A percentile compares a stretch with the other conserved stretches of the same genome.
Evolutionary conservation across 495 filamentous ascomycete genomes (phyloP).

Genomic region (Aspergillus mulundensis): DNA sequence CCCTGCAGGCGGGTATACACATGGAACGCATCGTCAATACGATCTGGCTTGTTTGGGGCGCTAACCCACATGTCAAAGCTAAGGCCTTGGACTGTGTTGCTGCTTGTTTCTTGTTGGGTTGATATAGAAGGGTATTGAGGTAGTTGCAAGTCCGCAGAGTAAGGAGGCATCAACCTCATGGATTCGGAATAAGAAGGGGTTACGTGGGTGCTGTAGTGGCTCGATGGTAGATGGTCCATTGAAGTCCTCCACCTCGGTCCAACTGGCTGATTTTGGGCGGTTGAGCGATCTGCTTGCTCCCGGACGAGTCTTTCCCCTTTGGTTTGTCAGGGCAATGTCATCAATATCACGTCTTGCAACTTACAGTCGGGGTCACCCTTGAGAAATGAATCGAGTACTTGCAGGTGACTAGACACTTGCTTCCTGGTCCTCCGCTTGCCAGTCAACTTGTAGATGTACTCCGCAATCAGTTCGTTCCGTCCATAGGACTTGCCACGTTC

Average conservation of each 20-base stretch:
- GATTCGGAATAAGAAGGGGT: slow-evolving; percentile 32
- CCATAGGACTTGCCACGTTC: slow-evolving; percentile 70
- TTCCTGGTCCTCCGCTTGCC: slow-evolving; percentile 68
- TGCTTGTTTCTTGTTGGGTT: slow-evolving; percentile 30
- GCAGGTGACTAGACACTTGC: slow-evolving; percentile 94
- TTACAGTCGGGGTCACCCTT: slow-evolving; percentile 54
- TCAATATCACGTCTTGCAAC: not conserved
- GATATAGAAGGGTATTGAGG: slow-evolving; percentile 36
- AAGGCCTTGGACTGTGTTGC: slow-evolving; percentile 38
- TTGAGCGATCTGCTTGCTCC: slow-evolving; percentile 38
- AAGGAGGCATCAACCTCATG: slow-evolving; percentile 33
- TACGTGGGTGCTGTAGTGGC: slow-evolving; percentile 28
- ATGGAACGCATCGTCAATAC: slow-evolving; percentile 42
- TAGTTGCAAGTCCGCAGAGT: slow-evolving; percentile 34
- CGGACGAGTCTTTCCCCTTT: slow-evolving; percentile 44
- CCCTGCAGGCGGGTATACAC: slow-evolving; percentile 49
- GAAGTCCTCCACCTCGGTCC: slow-evolving; percentile 37
- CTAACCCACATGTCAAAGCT: slow-evolving; percentile 52
- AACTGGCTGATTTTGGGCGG: slow-evolving; percentile 30
- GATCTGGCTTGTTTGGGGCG: slow-evolving; percentile 37
- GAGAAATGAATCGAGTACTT: slow-evolving; percentile 87
- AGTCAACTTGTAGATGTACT: slow-evolving; percentile 70
- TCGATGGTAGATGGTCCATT: slow-evolving; percentile 38
- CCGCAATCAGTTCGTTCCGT: slow-evolving; percentile 85
- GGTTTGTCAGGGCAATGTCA: slow-evolving; percentile 11